Base-by-base conservation (phyloP, 306 rosid genomes). In the Prunus mongolica region DNA sequence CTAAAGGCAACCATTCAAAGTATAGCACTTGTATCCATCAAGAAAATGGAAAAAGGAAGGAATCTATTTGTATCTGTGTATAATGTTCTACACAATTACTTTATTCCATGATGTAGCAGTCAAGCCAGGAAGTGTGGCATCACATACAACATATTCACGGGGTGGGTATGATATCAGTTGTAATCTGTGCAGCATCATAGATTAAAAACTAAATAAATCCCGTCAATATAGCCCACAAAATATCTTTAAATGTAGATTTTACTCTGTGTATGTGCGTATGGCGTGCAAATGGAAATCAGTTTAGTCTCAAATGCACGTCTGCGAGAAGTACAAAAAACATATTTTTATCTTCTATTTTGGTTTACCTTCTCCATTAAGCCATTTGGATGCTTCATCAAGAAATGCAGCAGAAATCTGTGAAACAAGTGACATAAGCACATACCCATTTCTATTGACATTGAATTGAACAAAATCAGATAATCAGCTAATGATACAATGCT, bases 381-480 rank as follows among this genome's bases (percentile, higher is more conserved):
- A 70, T 32, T 68, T 70, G 9, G 88, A 83, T 25, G 86, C 89
- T 65, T 94, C 87, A 68, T 87, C 86, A 47, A 87, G 96, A 84
- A 94, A 79, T 56, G 86, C 76, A 76, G 84, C 79, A 32, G 95
- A 86, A 66, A 90, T 85, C 97, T 90, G 80, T 16, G 67, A 67
- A 76, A 79, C 64, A 75, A 68, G 8, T 2, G 41, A 85, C 2
- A 20, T 44, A 50, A 22, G 64, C 14, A 57, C 30, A 32, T 55
- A n/a, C 18, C 45, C 28, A 27, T 19, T 41, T 19, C 18, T 15
- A 14, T 75, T 51, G 55, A 41, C 10, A 32, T 25, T 60, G 3
- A 49, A 24, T 30, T 14, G 10, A 32, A 24, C 16, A 62, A 71
- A 83, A 72, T 51, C 55, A 49, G 76, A 79, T 44, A 45, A 71